Evolutionary conservation across 208 protist species (phyloP).

Genomic region (Leishmania tarentolae): DNA sequence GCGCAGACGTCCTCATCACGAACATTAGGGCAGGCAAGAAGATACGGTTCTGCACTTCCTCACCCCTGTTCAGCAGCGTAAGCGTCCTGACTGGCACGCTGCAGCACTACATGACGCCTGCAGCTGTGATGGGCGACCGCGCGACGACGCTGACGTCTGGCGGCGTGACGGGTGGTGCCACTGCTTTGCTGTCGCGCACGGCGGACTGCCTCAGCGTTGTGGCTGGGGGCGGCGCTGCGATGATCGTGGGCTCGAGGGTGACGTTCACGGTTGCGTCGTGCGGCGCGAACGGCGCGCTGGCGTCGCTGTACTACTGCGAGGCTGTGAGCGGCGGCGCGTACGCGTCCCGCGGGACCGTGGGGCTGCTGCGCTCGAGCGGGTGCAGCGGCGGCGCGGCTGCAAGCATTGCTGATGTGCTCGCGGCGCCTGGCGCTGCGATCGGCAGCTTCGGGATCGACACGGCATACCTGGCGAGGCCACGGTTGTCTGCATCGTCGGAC

Average conservation of each 20-base stretch:
- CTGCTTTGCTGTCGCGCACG: slow-evolving; percentile 38
- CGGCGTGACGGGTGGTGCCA: slow-evolving; percentile 15
- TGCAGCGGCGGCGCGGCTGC: slow-evolving; percentile 36
- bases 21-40: slow-evolving; percentile 9
- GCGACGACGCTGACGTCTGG: slow-evolving; percentile 41
- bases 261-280: slow-evolving; percentile 46
- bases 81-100: slow-evolving; percentile 30
- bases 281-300: slow-evolving; percentile 26
- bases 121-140: slow-evolving; percentile 45
- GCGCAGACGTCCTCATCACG: slow-evolving; percentile 29
- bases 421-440: slow-evolving; percentile 39
- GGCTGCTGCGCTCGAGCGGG: slow-evolving; percentile 39
- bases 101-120: slow-evolving; percentile 61
- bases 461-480: slow-evolving; percentile 31
- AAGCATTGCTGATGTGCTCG: slow-evolving; percentile 39
- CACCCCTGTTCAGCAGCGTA: slow-evolving; percentile 21
- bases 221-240: slow-evolving; percentile 21
- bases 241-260: slow-evolving; percentile 28
- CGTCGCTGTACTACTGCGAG: slow-evolving; percentile 67
- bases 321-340: slow-evolving; percentile 35
- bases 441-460: slow-evolving; percentile 49
- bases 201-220: slow-evolving; percentile 38
- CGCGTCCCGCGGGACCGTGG: slow-evolving; percentile 44
- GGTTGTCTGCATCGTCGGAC: slow-evolving; percentile 36
- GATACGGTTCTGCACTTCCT: slow-evolving; percentile 33